phyloP scores from a whole-genome alignment of 2,329 filamentous ascomycete species.

The Monilinia aucupariae region DNA sequence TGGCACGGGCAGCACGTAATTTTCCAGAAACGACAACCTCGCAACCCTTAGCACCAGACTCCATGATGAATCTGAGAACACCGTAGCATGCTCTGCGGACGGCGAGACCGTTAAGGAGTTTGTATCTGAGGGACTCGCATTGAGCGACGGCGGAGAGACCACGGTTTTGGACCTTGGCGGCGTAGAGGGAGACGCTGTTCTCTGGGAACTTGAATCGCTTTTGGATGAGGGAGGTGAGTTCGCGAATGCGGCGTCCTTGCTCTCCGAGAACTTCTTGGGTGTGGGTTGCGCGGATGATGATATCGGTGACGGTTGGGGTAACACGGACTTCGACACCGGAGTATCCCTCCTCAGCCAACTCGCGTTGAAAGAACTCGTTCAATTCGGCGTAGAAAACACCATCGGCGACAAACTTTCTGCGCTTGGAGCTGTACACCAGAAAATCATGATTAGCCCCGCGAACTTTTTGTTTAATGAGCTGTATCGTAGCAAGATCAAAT shows the following conservation, averaged over 20 bases:
- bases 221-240: constrained; percentile 99
- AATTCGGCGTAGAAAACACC: constrained; percentile 99
- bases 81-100: constrained; percentile 99
- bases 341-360: constrained; percentile 99
- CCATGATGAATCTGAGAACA: constrained; percentile 99
- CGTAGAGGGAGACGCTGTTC: constrained; percentile 99
- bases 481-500: background rate
- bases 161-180: constrained; percentile 99
- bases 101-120: constrained; percentile 98
- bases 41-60: constrained; percentile 98
- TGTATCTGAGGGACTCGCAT: constrained; percentile 99
- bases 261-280: constrained; percentile 99
- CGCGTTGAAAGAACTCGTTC: constrained; percentile 99
- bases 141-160: constrained; percentile 99
- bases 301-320: constrained; percentile 91
- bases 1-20: constrained; percentile 96
- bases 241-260: constrained; percentile 99
- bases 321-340: constrained; percentile 99
- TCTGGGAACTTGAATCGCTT: constrained; percentile 99
- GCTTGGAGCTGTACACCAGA: constrained; percentile 65
- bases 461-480: constrained; percentile 11
- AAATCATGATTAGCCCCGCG: constrained; percentile 19
- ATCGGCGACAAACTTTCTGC: constrained; percentile 93
- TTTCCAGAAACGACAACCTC: constrained; percentile 99
- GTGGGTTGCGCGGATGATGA: constrained; percentile 98